Conservation (phyloP, 345 rosid genomes). For the Acer campestre region DNA sequence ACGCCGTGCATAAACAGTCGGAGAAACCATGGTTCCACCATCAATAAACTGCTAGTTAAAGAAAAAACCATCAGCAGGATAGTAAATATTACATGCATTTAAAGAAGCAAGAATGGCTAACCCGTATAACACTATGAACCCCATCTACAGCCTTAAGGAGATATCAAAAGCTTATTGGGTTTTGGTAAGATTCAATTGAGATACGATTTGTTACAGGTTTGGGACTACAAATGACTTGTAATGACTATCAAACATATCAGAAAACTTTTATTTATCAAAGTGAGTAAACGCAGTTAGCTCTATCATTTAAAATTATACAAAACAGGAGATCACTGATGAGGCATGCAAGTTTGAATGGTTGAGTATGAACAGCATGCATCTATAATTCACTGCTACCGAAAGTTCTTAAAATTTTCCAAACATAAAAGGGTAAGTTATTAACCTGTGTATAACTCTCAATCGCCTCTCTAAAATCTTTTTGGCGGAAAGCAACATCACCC, state of each 20-base stretch:
- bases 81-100: background rate
- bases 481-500: conserved; percentile 86
- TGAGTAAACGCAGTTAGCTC: background rate
- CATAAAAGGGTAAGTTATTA: conserved; percentile 3
- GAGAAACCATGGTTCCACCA: conserved; percentile 85
- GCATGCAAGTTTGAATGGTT: background rate
- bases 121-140: background rate
- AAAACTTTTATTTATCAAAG: conserved; percentile 3
- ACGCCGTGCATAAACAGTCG: conserved; percentile 80
- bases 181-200: background rate
- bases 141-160: background rate
- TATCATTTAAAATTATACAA: background rate
- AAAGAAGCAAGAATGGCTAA: background rate
- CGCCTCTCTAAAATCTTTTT: conserved; percentile 69
- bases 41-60: conserved; percentile 66
- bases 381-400: background rate
- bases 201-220: background rate
- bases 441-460: conserved; percentile 85
- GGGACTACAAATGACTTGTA: background rate
- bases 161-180: background rate
- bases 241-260: background rate
- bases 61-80: conserved; percentile 3
- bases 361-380: background rate
- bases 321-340: background rate
- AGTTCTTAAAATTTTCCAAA: background rate